phyloP scores from a whole-genome alignment of 1,284 basidiomycete species.

The Ceratobasidium papillatum region DNA sequence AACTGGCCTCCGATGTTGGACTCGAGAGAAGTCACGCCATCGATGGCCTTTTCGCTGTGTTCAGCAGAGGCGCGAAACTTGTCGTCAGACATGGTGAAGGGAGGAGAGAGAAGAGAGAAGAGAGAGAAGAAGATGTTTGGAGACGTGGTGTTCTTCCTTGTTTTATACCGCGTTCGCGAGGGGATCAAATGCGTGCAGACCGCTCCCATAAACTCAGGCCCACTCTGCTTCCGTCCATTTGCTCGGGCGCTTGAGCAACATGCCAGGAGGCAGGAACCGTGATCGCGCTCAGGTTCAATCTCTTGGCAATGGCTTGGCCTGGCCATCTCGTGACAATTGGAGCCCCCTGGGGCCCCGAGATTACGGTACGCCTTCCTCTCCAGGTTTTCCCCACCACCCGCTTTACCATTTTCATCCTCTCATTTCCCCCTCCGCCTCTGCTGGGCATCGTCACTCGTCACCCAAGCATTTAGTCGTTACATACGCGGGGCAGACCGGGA shows the following conservation, averaged over 20 bases:
- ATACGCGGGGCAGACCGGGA: slow-evolving; percentile 24
- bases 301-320: slow-evolving; percentile 17
- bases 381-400: not conserved
- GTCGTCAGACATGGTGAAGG: slow-evolving; percentile 28
- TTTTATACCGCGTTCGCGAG: not conserved
- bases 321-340: not conserved
- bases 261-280: not conserved
- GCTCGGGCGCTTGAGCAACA: not conserved
- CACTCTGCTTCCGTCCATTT: not conserved
- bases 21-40: slow-evolving; percentile 14
- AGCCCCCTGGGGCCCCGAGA: not conserved
- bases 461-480: slow-evolving; percentile 22
- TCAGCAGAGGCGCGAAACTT: not conserved
- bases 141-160: not conserved
- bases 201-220: not conserved
- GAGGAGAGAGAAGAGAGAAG: not conserved
- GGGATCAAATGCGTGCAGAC: not conserved
- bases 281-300: not conserved
- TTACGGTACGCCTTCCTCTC: not conserved
- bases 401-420: not conserved
- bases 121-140: not conserved
- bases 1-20: slow-evolving; percentile 38
- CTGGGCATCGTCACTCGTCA: slow-evolving; percentile 15
- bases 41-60: slow-evolving; percentile 6
- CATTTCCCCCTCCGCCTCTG: not conserved